Base-by-base conservation (phyloP, 2,329 filamentous ascomycete genomes). In the Diaporthe australafricana region DNA sequence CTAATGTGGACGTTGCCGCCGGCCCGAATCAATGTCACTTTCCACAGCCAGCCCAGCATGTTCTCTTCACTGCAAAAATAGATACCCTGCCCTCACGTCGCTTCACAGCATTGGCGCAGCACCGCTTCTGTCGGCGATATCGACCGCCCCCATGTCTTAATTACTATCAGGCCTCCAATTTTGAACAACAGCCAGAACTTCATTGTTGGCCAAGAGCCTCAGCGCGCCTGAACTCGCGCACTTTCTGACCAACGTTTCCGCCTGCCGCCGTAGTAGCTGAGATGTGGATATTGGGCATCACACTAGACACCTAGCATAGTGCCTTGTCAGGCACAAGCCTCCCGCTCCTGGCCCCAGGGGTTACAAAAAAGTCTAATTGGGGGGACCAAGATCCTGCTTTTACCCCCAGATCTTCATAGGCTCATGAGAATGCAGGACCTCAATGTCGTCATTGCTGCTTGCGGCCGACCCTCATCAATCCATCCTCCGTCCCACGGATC, bases 71-170 rank as follows among this genome's bases (percentile, higher is more conserved):
- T n/a, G 30, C 42, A 48, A 57, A 55, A 68, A 68, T 68, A 68
- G 66, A 68, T 38, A n/a, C 53, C 66, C 17, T 68, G 66, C 66
- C 66, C 42, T 57, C 52, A 38, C 66, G 57, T 57, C 30, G n/a
- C n/a, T 35, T 35, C 32, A 40, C 66, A 50, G 30, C 66, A 57
- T 25, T n/a, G 66, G 66, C 66, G 55, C 66, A 57, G 66, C 66
- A 55, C 38, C 27, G 20, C 42, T n/a, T 22, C 57, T 63, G 17
- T 25, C 42, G 60, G 42, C 42, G n/a, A 48, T 63, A 48, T 63
- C 27, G 45, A 63, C 27, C 32, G 8, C 22, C 30, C 42, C 60
- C 60, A 63, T 27, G n/a, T 25, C 60, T 25, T 63, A 35, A 38
- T 30, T 48, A 30, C 42, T 25, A 30, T 57, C 52, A 35, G 50